A percentile compares a stretch with the other conserved stretches of the same genome.
Conservation (phyloP, 2,329 filamentous ascomycete genomes). For the Amylocarpus encephaloides region DNA sequence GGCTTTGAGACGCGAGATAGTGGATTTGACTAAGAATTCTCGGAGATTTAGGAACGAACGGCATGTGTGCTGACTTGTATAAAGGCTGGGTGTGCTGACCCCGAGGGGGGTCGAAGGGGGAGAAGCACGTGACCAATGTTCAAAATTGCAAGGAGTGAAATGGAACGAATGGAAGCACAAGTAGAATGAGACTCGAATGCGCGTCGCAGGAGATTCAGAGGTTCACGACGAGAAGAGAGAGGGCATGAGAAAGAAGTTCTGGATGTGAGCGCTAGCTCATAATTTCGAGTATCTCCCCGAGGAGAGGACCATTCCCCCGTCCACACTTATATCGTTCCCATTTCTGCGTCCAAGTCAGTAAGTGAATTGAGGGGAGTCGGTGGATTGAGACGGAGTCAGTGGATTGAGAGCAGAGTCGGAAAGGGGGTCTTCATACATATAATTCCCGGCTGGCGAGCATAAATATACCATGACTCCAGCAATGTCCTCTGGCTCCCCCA, state of each 20-base stretch:
- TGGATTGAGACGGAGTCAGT: neutral
- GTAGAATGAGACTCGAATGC: too few species aligned
- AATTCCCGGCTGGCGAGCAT: constrained; percentile 44
- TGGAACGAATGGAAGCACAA: too few species aligned
- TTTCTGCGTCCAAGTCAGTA: constrained; percentile 26
- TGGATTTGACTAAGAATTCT: neutral
- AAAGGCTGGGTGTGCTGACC: constrained; percentile 11
- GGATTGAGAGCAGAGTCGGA: too few species aligned
- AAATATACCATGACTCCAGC: constrained; percentile 54
- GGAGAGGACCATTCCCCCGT: constrained; percentile 24
- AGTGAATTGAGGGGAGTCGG: neutral
- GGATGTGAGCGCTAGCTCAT: constrained; percentile 2
- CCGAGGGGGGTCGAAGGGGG: neutral
- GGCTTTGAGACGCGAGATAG: neutral
- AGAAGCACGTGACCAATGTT: neutral
- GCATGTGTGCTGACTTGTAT: constrained; percentile 11
- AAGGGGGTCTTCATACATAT: constrained; percentile 34
- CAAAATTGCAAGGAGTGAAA: too few species aligned
- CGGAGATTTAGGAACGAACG: constrained; percentile 5
- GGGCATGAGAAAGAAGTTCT: neutral
- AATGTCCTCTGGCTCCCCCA: constrained; percentile 54
- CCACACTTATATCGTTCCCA: constrained; percentile 34
- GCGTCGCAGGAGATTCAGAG: too few species aligned
- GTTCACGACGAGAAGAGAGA: neutral
- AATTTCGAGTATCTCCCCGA: constrained; percentile 14